Evolutionary conservation across 1,284 basidiomycete species (phyloP), one percentile per base, ranked within the genome.

Genomic region (Phellopilus nigrolimitatus): DNA sequence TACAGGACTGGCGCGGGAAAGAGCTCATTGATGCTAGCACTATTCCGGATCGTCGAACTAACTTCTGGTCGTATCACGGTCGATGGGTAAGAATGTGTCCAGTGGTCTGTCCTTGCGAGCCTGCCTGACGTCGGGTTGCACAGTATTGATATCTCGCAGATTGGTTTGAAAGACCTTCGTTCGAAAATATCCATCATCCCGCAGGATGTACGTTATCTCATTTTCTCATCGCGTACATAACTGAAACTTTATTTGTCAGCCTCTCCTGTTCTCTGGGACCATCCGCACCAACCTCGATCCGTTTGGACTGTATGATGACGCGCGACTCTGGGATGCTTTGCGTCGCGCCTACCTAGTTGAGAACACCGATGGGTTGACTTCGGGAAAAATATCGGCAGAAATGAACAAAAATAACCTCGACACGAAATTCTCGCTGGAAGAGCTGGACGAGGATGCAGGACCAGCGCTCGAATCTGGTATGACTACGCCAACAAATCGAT

Each of bases 201-300:
- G n/a, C 77, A 79, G 60, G 75, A 72, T 50, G 67, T 71, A 49
- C 30, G 49, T 25, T n/a, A 33, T n/a, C 17, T 5, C 22, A 42
- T 40, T 41, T 39, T 30, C 44, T 40, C 28, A 13, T 22, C 33
- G 1, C n/a, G 27, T 13, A 15, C 30, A 41, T 56, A 28, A 55
- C 56, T 58, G 46, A 58, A 57, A 25, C 21, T 21, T 2, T 28
- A 21, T n/a, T 46, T 4, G 13, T 22, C 30, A 76, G 69, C 78
- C 79, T 19, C 71, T 71, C 1, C 62, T 78, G 10, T 77, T 78
- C 61, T 75, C 73, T 43, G 75, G 80, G 1, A 83, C 82, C 2
- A 68, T 87, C 4, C 72, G 84, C 15, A 76, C 76, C 13, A 86
- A 84, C 57, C 68, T 88, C 22, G 85, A 90, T 64, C 87, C 86